These are phyloP conservation scores for Penicillium atrosanguineum DNA, from an alignment of 495 filamentous ascomycete species.

Conservation along the genomic window DNA sequence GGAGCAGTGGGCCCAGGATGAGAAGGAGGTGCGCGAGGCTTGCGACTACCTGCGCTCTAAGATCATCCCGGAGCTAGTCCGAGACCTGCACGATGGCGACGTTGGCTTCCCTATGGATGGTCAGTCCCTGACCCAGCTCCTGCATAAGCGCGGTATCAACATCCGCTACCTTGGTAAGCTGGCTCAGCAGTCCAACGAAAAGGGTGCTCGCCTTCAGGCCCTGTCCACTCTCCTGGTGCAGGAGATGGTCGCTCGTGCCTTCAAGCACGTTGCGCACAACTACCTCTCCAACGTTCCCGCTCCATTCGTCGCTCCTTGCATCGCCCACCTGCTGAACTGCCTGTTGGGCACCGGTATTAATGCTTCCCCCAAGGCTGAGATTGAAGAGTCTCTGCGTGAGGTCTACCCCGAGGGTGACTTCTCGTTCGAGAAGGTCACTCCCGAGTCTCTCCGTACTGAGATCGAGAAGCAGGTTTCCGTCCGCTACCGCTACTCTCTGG, in stretches of 20 bases:
- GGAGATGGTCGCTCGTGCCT: conserved; percentile 90
- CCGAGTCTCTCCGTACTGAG: conserved; percentile 64
- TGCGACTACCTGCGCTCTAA: conserved; percentile 73
- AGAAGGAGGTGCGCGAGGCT: conserved; percentile 80
- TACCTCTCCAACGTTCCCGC: conserved; percentile 79
- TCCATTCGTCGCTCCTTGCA: conserved; percentile 69
- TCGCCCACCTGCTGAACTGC: conserved; percentile 92
- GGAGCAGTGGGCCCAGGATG: conserved; percentile 78
- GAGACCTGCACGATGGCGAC: conserved; percentile 87
- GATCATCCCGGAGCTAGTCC: conserved; percentile 71
- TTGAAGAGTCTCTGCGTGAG: conserved; percentile 68
- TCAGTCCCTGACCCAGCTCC: conserved; percentile 76
- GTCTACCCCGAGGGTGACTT: conserved; percentile 85
- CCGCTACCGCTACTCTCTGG: conserved; percentile 74
- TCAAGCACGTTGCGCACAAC: conserved; percentile 86
- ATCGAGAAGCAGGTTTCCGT: conserved; percentile 68
- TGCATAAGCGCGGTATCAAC: conserved; percentile 98
- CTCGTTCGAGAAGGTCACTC: conserved; percentile 71
- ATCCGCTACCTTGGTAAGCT: conserved; percentile 89
- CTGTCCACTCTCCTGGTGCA: conserved; percentile 73
- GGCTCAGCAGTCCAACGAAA: conserved; percentile 62
- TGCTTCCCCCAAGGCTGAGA: conserved; percentile 67
- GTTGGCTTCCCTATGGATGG: conserved; percentile 98
- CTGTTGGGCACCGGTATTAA: conserved; percentile 79
- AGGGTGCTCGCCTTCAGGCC: conserved; percentile 69